Evolutionary conservation across 495 filamentous ascomycete species (phyloP), one percentile per base, ranked within the genome.

Genomic region (Acidiella bohemica): DNA sequence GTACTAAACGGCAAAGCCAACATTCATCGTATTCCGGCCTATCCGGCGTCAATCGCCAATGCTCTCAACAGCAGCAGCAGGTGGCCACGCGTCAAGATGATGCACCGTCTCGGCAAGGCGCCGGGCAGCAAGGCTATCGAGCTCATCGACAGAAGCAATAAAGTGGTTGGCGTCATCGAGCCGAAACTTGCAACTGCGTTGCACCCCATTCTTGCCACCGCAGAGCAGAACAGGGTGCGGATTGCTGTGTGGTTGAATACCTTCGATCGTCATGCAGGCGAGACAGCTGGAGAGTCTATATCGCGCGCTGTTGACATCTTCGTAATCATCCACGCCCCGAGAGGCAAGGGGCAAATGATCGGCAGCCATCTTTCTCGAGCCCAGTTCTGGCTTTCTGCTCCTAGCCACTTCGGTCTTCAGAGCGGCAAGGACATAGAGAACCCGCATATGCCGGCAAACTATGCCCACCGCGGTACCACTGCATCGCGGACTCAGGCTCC

Each of bases 291-390:
- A 36, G 63, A 68, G 0, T 56, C 60, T 4, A 66, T 66, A 18
- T 75, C 74, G 1, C 45, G 55, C 3, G 47, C 62, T 2, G 73
- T 78, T 32, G 62, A 63, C 9, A 62, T 83, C 9, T 75, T 76
- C 5, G 61, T 94, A 37, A 80, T 81, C 51, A 50, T 96, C 1
- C 94, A 92, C 51, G 85, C 84, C 0, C 76, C 79, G n/a, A 65
- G 75, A 11, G 78, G 75, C 46, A 68, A 68, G 39, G 77, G 72
- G 14, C 54, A 56, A 3, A 49, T 62, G 4, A 67, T 94, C 28
- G 90, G 81, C 2, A 72, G 61, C 32, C 71, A 70, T 39, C 65
- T 95, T 0, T 66, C 66, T 10, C 71, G 74, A 36, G 67, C 67
- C 44, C 71, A 77, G 42, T 50, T 92, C 4, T 77, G 68, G 61